Conservation (phyloP, 768 basidiomycete genomes). For the Russula griseocarnosa region DNA sequence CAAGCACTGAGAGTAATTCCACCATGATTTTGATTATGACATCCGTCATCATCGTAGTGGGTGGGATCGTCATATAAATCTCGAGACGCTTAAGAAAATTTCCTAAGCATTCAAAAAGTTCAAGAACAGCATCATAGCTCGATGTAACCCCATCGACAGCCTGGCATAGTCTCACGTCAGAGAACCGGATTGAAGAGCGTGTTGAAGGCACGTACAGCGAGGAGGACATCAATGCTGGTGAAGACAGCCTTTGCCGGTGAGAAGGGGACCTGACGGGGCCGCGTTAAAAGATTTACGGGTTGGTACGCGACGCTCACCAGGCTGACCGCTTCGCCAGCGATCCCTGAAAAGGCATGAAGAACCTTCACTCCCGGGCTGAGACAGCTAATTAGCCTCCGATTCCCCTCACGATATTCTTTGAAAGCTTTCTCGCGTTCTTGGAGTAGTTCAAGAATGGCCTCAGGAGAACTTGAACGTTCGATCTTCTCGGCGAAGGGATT, state of each 20-base stretch:
- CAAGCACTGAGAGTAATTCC: conserved; percentile 1
- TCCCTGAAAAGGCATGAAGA: neutral
- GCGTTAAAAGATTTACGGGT: neutral
- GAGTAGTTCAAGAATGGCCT: conserved; percentile 7
- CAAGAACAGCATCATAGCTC: neutral
- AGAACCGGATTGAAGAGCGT: neutral
- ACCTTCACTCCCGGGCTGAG: neutral
- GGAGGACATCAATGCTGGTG: neutral
- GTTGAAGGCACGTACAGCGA: neutral
- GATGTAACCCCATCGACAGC: neutral
- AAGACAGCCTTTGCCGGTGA: neutral
- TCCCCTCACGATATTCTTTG: conserved; percentile 8
- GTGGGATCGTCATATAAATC: neutral
- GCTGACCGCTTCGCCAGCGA: neutral
- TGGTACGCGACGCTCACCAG: neutral
- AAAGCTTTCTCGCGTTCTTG: conserved; percentile 1
- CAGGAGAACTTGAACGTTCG: neutral
- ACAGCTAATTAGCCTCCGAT: neutral
- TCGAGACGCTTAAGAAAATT: neutral
- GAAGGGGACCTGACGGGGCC: neutral
- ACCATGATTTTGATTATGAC: neutral
- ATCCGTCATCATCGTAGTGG: neutral
- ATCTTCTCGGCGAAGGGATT: conserved; percentile 2
- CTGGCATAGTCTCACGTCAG: neutral
- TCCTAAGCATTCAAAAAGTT: neutral